Conservation (phyloP, 1,284 basidiomycete genomes). For the Apiotrichum akiyoshidainum region DNA sequence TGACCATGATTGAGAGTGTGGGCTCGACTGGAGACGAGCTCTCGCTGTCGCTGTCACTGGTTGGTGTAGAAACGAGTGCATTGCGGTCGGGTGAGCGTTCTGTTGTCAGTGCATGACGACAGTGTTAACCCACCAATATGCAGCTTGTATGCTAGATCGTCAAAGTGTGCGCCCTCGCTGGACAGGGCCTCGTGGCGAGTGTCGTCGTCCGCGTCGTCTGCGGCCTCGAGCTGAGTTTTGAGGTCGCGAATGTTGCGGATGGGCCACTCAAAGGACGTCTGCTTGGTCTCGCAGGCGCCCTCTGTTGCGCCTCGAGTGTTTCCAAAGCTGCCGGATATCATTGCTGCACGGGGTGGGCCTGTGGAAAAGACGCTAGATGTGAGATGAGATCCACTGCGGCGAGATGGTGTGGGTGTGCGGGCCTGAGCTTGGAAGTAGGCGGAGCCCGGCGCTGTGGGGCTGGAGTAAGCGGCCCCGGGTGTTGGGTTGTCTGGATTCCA, state of each 20-base stretch:
- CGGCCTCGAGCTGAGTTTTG: slow-evolving; percentile 23
- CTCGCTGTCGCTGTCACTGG: background rate
- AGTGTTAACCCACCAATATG: slow-evolving; percentile 29
- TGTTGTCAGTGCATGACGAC: slow-evolving; percentile 9
- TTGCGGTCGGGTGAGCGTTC: slow-evolving; percentile 10
- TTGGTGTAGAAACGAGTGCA: too few species aligned
- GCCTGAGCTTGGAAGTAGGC: slow-evolving; percentile 4
- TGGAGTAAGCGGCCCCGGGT: background rate
- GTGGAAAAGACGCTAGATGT: slow-evolving; percentile 15
- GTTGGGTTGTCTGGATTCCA: slow-evolving; percentile 23
- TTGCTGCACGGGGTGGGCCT: background rate
- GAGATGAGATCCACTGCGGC: slow-evolving; percentile 13
- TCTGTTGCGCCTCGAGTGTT: background rate
- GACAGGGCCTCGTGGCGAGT: slow-evolving; percentile 59
- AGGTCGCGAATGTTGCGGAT: slow-evolving; percentile 19
- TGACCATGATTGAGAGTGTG: slow-evolving; percentile 22
- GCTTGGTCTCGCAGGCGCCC: slow-evolving; percentile 20
- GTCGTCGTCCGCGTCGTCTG: slow-evolving; percentile 24
- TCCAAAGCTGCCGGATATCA: background rate
- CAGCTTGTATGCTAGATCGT: slow-evolving; percentile 68
- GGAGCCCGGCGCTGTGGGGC: slow-evolving; percentile 1
- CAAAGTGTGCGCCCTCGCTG: slow-evolving; percentile 63
- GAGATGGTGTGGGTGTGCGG: slow-evolving; percentile 17
- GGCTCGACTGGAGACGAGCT: slow-evolving; percentile 15
- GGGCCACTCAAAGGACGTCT: slow-evolving; percentile 32